Evolutionary conservation across 345 rosid species (phyloP), one percentile per base, ranked within the genome.

Genomic region (Hibiscus syriacus): DNA sequence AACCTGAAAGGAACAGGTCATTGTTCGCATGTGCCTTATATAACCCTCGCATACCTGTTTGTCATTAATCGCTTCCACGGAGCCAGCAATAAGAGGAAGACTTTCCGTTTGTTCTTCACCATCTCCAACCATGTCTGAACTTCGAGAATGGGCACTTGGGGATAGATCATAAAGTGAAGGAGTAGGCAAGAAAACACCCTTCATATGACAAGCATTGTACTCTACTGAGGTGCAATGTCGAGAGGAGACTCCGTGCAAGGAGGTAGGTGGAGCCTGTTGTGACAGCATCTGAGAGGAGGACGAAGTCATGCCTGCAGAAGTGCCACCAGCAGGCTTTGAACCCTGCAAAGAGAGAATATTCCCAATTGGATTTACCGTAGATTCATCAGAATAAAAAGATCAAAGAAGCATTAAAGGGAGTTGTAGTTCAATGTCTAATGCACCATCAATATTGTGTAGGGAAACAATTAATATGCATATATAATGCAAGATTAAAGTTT

Each of bases 181-280:
- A 61, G 72, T 76, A 27, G 96, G 96, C 73, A 80, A 55, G 73
- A 85, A 90, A 78, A 87, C 86, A 77, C 96, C 88, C 84, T 90
- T 92, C 87, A 83, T 76, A 56, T 74, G 86, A 73, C 85, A 75
- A 64, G 95, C 67, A 80, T 80, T 85, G 80, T 86, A 80, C 68
- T 92, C 99, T 58, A 78, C 77, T 39, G 93, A 77, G 75, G 86
- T 81, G 67, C 32, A 83, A 65, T 62, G 84, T 61, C 86, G 84
- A 54, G 96, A 77, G 61, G 90, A 80, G 59, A 79, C 78, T 67
- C 84, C 90, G 82, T 79, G 82, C 41, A 86, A 74, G 41, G 88
- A 73, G 76, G 91, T 55, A 71, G 86, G 82, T 59, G 88, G 83
- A 60, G 77, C 71, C 74, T 78, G 96, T 62, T 85, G 96, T 17